Percentiles rank a stretch among this genome's conserved stretches.
Evolutionary conservation across 352 stramenopile genomes (phyloP).

Genomic region (Blastocystis sp.): DNA sequence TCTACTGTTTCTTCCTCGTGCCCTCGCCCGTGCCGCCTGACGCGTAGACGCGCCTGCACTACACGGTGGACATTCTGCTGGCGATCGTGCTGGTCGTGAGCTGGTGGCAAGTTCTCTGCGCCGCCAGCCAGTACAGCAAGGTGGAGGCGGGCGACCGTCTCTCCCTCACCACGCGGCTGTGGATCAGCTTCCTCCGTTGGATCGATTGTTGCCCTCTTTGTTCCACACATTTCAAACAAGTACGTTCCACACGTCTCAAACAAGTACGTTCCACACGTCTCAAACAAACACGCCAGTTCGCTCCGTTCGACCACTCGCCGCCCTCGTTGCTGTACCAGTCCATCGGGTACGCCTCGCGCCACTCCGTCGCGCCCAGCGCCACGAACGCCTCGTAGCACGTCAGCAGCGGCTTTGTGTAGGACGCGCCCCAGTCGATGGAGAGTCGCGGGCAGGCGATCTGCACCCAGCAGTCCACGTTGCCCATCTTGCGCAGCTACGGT

Average conservation of each 20-base stretch:
- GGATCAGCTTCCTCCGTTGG: conserved; percentile 37
- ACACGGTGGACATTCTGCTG: neutral
- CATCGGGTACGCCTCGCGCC: conserved; percentile 88
- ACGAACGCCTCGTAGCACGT: conserved; percentile 95
- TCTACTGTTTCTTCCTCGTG: neutral
- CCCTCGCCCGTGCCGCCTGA: neutral
- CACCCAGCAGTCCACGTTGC: conserved; percentile 90
- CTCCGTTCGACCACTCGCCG: conserved; percentile 80
- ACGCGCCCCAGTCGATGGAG: conserved; percentile 97
- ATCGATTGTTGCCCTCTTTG: conserved; percentile 15
- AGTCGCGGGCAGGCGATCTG: conserved; percentile 96
- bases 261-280: neutral
- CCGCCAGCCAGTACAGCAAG: neutral
- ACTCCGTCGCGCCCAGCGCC: conserved; percentile 82
- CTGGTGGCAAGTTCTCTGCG: neutral
- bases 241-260: no score
- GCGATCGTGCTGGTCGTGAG: neutral
- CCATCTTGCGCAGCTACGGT: conserved; percentile 80
- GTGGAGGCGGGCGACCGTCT: neutral
- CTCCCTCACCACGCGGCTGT: neutral
- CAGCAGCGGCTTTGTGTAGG: conserved; percentile 86
- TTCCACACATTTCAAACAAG: neutral
- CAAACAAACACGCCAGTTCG: conserved; percentile 46
- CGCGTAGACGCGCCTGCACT: neutral
- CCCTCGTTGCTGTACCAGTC: conserved; percentile 95